phyloP scores from a whole-genome alignment of 2,329 filamentous ascomycete genomes.

The Sclerotinia glacialis region DNA sequence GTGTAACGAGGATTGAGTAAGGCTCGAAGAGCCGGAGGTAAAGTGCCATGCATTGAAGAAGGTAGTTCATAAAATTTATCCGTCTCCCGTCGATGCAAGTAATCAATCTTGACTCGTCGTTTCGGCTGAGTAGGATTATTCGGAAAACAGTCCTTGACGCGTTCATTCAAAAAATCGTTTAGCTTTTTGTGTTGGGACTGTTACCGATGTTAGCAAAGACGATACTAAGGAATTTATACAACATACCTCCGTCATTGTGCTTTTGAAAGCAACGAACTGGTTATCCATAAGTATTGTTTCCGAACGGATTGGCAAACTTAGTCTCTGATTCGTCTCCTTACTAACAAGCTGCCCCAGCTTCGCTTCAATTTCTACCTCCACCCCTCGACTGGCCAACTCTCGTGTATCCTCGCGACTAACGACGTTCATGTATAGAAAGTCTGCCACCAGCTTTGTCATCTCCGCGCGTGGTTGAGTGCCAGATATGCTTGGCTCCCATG shows the following conservation, averaged over 20 bases:
- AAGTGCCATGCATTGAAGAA: conserved; percentile 52
- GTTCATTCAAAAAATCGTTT: conserved; percentile 79
- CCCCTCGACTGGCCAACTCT: conserved; percentile 60
- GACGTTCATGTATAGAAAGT: conserved; percentile 74
- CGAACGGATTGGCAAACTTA: conserved; percentile 64
- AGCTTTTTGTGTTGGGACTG: conserved; percentile 76
- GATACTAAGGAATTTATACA: not conserved
- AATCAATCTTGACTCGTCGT: conserved; percentile 64
- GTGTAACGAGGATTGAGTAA: conserved; percentile 57
- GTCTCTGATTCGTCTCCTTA: conserved; percentile 66
- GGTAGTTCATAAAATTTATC: conserved; percentile 83
- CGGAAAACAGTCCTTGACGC: conserved; percentile 58
- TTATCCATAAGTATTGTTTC: conserved; percentile 67
- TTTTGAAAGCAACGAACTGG: conserved; percentile 68
- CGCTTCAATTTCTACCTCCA: conserved; percentile 88
- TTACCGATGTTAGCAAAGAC: conserved; percentile 25
- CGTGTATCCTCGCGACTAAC: conserved; percentile 64
- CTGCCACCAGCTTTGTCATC: conserved; percentile 70
- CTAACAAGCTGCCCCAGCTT: conserved; percentile 83
- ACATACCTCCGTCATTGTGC: conserved; percentile 84
- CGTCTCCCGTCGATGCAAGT: conserved; percentile 76
- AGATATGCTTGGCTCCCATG: conserved; percentile 67
- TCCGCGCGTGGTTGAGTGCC: conserved; percentile 71
- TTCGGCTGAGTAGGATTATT: conserved; percentile 44
- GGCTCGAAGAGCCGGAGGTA: conserved; percentile 63